Evolutionary conservation across 2,329 filamentous ascomycete genomes (phyloP), one percentile per base, ranked within the genome.

Genomic region (Aspergillus sp.): DNA sequence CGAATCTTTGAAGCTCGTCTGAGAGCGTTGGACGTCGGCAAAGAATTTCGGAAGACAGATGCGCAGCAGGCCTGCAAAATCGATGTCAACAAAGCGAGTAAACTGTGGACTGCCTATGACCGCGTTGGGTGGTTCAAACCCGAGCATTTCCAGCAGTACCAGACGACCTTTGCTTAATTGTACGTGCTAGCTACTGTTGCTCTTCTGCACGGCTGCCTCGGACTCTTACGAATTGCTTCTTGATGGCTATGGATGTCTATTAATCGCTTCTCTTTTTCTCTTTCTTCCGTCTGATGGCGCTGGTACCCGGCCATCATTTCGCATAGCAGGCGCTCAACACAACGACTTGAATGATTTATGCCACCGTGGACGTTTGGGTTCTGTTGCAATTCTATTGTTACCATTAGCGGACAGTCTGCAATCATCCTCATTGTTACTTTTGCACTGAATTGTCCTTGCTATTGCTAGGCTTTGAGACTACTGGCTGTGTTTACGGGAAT

Each of bases 51-150:
- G 57, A 94, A 94, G 72, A 96, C 89, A 1, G 85, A 94, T 55
- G 86, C 86, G 4, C 89, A 96, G 59, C 84, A 93, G 57, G 86
- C 85, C n/a, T 93, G 86, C 72, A 93, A 93, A 67, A 94, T 95
- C 43, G 89, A 96, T 51, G 89, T 96, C 57, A 95, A 95, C 69
- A 96, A 95, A 68, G 86, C 88, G 3, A 93, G 85, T 44, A 89
- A 89, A 59, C 69, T 96, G 29, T 94, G 86, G 83, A 79, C 78
- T 24, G 86, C 86, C 4, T 96, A 85, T 53, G 83, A 94, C 30
- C 80, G 78, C 48, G 83, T 91, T 24, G 82, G 82, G 46, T 93
- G 86, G 85, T 77, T 94, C 42, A 69, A 82, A 26, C 60, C 59
- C 7, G 57, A 67, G 27, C 61, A 64, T 51, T 72, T 75, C 40